Percentiles rank a stretch among this genome's conserved stretches.
Conservation (phyloP, 2,329 filamentous ascomycete genomes). For the Macroventuria anomochaeta region DNA sequence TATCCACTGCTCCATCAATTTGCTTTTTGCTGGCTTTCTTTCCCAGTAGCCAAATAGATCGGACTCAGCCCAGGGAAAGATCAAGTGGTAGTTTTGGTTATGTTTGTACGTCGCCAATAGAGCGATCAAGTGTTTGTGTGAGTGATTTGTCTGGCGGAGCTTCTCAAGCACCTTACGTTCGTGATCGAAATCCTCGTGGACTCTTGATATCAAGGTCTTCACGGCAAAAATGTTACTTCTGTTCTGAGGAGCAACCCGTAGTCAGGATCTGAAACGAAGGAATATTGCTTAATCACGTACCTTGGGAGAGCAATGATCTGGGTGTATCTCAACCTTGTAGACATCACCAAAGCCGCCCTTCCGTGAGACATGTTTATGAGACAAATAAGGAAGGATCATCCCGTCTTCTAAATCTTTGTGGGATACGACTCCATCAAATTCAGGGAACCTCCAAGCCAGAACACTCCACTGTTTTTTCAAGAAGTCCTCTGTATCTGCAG, state of each 20-base stretch:
- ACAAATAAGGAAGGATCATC: no score
- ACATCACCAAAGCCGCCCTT: constrained; percentile 6
- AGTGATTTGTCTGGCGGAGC: not conserved
- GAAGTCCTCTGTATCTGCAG: not conserved
- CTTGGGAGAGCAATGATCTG: no score
- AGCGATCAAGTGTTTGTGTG: not conserved
- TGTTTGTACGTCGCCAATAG: constrained; percentile 1
- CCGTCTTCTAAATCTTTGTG: no score
- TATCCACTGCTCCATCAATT: not conserved
- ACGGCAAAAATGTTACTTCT: not conserved
- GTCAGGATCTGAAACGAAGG: no score
- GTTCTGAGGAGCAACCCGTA: no score
- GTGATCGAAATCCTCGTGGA: not conserved
- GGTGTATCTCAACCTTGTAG: not conserved
- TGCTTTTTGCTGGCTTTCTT: not conserved
- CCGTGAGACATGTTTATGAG: no score
- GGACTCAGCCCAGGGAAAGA: constrained; percentile 7
- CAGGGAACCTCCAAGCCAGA: not conserved
- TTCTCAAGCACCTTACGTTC: not conserved
- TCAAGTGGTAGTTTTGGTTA: not conserved
- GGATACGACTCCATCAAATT: not conserved
- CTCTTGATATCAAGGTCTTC: not conserved
- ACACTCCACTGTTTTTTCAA: not conserved
- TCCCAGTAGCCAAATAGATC: constrained; percentile 2
- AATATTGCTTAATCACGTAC: no score